Percentiles rank a stretch among this genome's conserved stretches.
Conservation (phyloP, 148 eudicot genomes). For the Camellia lanceoleosa region DNA sequence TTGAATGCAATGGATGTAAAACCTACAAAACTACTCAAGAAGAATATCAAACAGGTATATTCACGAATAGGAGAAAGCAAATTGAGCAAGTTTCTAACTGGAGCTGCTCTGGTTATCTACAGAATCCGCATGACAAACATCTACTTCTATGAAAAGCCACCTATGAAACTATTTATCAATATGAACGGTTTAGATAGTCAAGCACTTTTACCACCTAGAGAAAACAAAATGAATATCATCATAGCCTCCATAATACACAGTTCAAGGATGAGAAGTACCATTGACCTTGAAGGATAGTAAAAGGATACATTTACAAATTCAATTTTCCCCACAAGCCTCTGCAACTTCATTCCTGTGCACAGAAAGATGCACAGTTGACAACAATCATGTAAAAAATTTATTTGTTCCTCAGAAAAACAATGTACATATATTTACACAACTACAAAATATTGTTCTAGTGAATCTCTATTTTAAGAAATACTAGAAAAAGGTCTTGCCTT, state of each 20-base stretch:
- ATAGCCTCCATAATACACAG: background rate
- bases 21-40: background rate
- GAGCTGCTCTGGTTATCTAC: background rate
- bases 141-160: background rate
- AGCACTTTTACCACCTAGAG: background rate
- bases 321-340: constrained; percentile 35
- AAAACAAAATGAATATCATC: background rate
- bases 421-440: background rate
- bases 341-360: constrained; percentile 39
- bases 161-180: too few species aligned
- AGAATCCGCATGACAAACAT: background rate
- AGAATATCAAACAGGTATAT: background rate
- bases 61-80: background rate
- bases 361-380: background rate
- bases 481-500: constrained; percentile 32
- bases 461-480: background rate
- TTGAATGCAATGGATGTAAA: background rate
- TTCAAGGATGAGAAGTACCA: constrained; percentile 25
- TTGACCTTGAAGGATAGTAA: constrained; percentile 43
- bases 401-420: background rate
- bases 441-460: background rate
- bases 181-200: too few species aligned
- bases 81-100: background rate
- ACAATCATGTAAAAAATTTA: background rate
- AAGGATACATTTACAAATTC: constrained; percentile 51